phyloP scores from a whole-genome alignment of 2,329 filamentous ascomycete species.

The Fusarium anguioides region DNA sequence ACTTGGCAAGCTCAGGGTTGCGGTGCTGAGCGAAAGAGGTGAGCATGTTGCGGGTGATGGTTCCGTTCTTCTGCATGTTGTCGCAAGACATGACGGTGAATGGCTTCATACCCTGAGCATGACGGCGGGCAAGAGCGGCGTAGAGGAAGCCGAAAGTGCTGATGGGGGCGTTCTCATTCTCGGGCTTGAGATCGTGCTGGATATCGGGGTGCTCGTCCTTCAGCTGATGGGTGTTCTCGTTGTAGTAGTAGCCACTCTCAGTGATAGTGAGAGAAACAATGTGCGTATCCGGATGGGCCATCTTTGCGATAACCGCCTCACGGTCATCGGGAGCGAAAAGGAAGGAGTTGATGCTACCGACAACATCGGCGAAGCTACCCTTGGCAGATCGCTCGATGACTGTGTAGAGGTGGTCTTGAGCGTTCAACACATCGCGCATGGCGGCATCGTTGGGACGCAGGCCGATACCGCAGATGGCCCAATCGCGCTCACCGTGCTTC shows the following conservation, averaged over 20 bases:
- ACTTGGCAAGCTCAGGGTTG: slow-evolving; percentile 60
- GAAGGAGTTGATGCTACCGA: slow-evolving; percentile 65
- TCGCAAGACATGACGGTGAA: slow-evolving; percentile 67
- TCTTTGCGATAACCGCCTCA: slow-evolving; percentile 64
- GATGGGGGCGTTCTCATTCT: slow-evolving; percentile 55
- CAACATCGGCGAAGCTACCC: slow-evolving; percentile 59
- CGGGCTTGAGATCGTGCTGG: slow-evolving; percentile 59
- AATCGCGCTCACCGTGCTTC: slow-evolving; percentile 58
- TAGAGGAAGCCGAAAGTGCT: slow-evolving; percentile 66
- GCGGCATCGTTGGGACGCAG: slow-evolving; percentile 60
- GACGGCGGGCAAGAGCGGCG: slow-evolving; percentile 60
- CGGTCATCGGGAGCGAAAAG: slow-evolving; percentile 63
- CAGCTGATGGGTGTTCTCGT: slow-evolving; percentile 67
- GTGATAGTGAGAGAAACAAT: slow-evolving; percentile 68
- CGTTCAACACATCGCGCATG: slow-evolving; percentile 62
- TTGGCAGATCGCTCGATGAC: slow-evolving; percentile 64
- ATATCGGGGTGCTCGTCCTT: slow-evolving; percentile 61
- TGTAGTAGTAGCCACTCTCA: slow-evolving; percentile 68
- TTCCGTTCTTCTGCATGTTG: slow-evolving; percentile 68
- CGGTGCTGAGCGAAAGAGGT: slow-evolving; percentile 60
- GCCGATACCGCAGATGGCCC: slow-evolving; percentile 64
- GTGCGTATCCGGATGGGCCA: slow-evolving; percentile 64
- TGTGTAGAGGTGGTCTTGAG: slow-evolving; percentile 65
- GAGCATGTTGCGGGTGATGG: slow-evolving; percentile 64
- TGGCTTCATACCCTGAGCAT: slow-evolving; percentile 59